A percentile compares a stretch with the other conserved stretches of the same genome.
Evolutionary conservation across 805 yeast species (phyloP).

Genomic region (Komagataella kurtzmanii): DNA sequence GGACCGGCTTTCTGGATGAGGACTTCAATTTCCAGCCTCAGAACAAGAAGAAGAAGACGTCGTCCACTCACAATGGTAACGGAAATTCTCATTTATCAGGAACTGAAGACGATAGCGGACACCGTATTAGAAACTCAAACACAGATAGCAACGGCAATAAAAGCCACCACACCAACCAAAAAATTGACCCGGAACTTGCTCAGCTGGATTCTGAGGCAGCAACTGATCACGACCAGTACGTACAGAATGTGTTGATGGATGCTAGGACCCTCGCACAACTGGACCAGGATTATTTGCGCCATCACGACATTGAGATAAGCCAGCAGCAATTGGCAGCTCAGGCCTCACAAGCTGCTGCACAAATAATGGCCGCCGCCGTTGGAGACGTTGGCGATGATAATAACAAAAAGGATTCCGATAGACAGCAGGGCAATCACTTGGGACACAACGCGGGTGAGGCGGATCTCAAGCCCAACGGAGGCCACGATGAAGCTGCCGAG

Average conservation of each 20-base stretch:
- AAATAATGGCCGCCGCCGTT: conserved; percentile 10
- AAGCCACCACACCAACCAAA: conserved; percentile 10
- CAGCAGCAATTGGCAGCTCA: conserved; percentile 3
- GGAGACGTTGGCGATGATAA: not conserved
- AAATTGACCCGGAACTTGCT: conserved; percentile 47
- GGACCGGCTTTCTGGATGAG: conserved; percentile 38
- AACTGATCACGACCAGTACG: conserved; percentile 48
- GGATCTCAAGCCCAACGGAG: not conserved
- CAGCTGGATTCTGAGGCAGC: conserved; percentile 26
- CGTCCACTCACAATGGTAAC: not conserved
- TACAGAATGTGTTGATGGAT: conserved; percentile 57
- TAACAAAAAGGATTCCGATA: not conserved
- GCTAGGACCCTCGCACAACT: conserved; percentile 44
- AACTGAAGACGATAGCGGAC: not conserved
- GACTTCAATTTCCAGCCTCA: conserved; percentile 13
- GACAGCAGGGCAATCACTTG: conserved; percentile 1
- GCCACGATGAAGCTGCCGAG: conserved; percentile 20
- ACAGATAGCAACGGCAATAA: conserved; percentile 1
- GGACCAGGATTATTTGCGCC: conserved; percentile 17
- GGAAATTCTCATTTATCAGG: not conserved
- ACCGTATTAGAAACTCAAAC: not conserved
- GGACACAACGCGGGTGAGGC: not conserved
- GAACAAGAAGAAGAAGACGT: not conserved
- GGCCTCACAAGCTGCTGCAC: conserved; percentile 6
- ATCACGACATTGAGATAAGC: conserved; percentile 6